A percentile compares a stretch with the other conserved stretches of the same genome.
These are phyloP conservation scores for Pyricularia pennisetigena DNA, from an alignment of 2,329 filamentous ascomycete species.

Conservation along the genomic window DNA sequence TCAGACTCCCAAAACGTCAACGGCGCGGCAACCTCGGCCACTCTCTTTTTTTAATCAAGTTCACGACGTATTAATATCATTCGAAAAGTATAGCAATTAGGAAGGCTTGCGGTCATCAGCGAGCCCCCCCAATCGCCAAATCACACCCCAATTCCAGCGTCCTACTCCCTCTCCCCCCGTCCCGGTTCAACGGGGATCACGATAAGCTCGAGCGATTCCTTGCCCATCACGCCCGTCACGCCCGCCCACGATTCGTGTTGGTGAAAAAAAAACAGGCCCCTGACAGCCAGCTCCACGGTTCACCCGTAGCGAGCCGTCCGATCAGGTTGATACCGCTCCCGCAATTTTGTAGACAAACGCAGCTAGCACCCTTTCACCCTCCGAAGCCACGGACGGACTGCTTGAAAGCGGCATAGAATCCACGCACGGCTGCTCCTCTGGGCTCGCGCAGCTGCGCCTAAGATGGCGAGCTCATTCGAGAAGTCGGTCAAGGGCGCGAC, in stretches of 20 bases:
- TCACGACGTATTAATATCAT: neutral
- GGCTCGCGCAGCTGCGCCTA: slow-evolving; percentile 6
- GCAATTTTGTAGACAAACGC: neutral
- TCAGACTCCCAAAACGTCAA: neutral
- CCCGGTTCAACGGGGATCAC: neutral
- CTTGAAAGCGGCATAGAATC: neutral
- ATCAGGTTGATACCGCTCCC: neutral
- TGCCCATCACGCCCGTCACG: neutral
- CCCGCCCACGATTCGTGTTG: neutral
- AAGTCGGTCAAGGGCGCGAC: slow-evolving; percentile 98
- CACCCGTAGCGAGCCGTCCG: neutral
- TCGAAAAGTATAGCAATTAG: neutral
- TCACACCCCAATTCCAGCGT: neutral
- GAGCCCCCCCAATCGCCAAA: neutral
- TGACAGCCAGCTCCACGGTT: neutral
- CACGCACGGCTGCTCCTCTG: neutral
- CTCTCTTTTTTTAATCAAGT: neutral
- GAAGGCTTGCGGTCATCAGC: neutral
- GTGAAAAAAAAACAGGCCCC: neutral
- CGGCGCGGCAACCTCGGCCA: neutral
- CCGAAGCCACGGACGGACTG: neutral
- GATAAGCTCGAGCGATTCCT: neutral
- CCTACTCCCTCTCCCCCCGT: neutral
- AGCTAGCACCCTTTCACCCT: neutral
- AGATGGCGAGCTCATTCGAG: slow-evolving; percentile 85